phyloP scores from a whole-genome alignment of 768 basidiomycete species.

The Leccinum boreale region DNA sequence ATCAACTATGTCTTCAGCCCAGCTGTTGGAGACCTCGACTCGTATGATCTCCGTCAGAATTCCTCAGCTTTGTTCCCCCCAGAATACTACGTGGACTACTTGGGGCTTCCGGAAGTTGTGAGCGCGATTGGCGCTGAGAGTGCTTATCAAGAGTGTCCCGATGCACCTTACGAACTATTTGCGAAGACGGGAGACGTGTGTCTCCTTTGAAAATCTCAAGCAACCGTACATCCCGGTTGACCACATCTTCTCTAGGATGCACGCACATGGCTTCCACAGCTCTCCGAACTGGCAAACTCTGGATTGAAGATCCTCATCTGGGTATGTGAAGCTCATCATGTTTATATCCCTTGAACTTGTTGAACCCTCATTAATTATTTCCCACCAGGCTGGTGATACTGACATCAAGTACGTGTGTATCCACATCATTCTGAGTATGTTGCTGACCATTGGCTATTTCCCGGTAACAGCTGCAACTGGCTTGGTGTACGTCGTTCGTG shows the following conservation, averaged over 20 bases:
- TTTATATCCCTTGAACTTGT: not conserved
- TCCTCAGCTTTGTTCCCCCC: conserved; percentile 52
- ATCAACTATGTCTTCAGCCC: conserved; percentile 45
- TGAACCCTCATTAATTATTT: not conserved
- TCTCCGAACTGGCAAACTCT: conserved; percentile 35
- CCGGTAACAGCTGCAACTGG: conserved; percentile 17
- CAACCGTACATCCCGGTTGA: not conserved
- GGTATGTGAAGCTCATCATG: conserved; percentile 22
- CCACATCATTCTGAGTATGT: not conserved
- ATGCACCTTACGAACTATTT: conserved; percentile 43
- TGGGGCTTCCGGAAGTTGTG: conserved; percentile 36
- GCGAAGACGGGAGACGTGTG: conserved; percentile 54
- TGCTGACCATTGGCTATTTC: conserved; percentile 1
- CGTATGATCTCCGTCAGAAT: conserved; percentile 58
- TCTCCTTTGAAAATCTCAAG: not conserved
- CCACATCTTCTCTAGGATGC: conserved; percentile 24
- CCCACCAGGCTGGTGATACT: conserved; percentile 24
- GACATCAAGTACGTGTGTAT: conserved; percentile 24
- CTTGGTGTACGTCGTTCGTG: conserved; percentile 32
- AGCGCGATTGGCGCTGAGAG: conserved; percentile 51
- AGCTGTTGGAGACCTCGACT: conserved; percentile 50
- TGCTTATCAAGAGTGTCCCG: conserved; percentile 47
- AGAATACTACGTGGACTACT: conserved; percentile 49
- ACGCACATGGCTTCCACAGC: conserved; percentile 36
- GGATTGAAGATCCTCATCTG: conserved; percentile 39